Evolutionary conservation across 306 rosid genomes (phyloP).

Genomic region (Lagenaria siceraria): DNA sequence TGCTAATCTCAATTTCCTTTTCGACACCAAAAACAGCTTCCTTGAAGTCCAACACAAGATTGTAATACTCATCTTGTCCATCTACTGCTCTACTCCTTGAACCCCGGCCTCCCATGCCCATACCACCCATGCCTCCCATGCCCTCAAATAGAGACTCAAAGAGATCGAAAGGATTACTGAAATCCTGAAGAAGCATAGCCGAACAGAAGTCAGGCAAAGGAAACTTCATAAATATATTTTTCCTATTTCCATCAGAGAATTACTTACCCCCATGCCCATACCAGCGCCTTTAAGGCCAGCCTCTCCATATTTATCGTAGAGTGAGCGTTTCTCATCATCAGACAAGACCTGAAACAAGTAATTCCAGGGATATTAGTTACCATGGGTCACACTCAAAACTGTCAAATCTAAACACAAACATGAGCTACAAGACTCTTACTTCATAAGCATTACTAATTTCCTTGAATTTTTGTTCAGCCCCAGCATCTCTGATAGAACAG

Average conservation of each 20-base stretch:
- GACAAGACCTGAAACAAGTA: conserved; percentile 67
- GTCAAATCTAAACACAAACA: background rate
- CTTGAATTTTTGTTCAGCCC: conserved; percentile 85
- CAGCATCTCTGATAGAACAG: conserved; percentile 53
- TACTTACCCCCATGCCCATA: conserved; percentile 78
- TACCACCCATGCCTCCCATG: conserved; percentile 42
- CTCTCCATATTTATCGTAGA: conserved; percentile 90
- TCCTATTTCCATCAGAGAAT: conserved; percentile 7
- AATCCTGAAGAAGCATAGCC: conserved; percentile 30
- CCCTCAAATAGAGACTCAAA: conserved; percentile 50
- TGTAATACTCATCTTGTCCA: conserved; percentile 62
- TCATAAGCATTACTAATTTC: conserved; percentile 92
- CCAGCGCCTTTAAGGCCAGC: conserved; percentile 94
- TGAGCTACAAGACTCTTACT: conserved; percentile 31
- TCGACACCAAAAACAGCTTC: conserved; percentile 96
- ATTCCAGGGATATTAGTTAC: conserved; percentile 9
- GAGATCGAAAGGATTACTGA: conserved; percentile 54
- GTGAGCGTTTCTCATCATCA: conserved; percentile 80
- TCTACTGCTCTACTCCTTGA: conserved; percentile 50
- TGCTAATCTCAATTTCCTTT: conserved; percentile 80
- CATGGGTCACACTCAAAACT: background rate
- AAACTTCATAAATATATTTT: background rate
- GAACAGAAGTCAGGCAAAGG: background rate
- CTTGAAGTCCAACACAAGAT: conserved; percentile 70
- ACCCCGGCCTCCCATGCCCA: conserved; percentile 41